phyloP scores from a whole-genome alignment of 2,329 filamentous ascomycete genomes.

The Triangularia verruculosa region DNA sequence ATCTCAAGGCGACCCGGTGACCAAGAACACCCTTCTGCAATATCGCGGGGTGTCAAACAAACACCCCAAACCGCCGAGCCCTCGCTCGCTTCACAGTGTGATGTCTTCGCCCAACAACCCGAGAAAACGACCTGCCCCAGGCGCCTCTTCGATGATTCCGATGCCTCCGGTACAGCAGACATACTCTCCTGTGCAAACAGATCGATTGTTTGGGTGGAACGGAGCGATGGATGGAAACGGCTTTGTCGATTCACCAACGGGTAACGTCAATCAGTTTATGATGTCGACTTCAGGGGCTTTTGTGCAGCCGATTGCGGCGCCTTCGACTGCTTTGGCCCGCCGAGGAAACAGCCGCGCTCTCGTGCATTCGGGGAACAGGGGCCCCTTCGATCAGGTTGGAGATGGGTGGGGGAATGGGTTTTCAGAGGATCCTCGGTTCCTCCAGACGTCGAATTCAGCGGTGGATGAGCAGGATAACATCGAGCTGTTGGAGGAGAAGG shows the following conservation, averaged over 20 bases:
- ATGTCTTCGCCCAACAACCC: slow-evolving; percentile 54
- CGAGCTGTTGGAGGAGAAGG: slow-evolving; percentile 75
- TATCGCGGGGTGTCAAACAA: slow-evolving; percentile 9
- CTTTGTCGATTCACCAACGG: slow-evolving; percentile 37
- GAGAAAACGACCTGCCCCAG: slow-evolving; percentile 73
- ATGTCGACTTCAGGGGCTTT: slow-evolving; percentile 30
- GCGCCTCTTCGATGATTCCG: slow-evolving; percentile 61
- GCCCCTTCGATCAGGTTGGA: slow-evolving; percentile 26
- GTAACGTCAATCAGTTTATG: slow-evolving; percentile 39
- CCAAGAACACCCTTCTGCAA: background rate
- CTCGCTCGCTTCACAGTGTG: slow-evolving; percentile 24
- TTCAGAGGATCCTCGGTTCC: slow-evolving; percentile 40
- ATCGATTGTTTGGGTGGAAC: slow-evolving; percentile 48
- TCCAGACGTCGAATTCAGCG: slow-evolving; percentile 37
- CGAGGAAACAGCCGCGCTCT: slow-evolving; percentile 51
- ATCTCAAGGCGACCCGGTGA: background rate
- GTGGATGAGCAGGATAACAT: slow-evolving; percentile 65
- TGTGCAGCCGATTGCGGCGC: slow-evolving; percentile 27
- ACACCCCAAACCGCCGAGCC: slow-evolving; percentile 14
- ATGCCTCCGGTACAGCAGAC: slow-evolving; percentile 48
- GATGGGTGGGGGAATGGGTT: slow-evolving; percentile 42
- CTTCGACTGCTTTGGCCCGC: slow-evolving; percentile 51
- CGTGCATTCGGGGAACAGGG: slow-evolving; percentile 41
- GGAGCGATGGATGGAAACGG: slow-evolving; percentile 36
- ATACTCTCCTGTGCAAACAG: slow-evolving; percentile 47